Evolutionary conservation across 495 filamentous ascomycete species (phyloP), one percentile per base, ranked within the genome.

Genomic region (Penicillium cinerascens): DNA sequence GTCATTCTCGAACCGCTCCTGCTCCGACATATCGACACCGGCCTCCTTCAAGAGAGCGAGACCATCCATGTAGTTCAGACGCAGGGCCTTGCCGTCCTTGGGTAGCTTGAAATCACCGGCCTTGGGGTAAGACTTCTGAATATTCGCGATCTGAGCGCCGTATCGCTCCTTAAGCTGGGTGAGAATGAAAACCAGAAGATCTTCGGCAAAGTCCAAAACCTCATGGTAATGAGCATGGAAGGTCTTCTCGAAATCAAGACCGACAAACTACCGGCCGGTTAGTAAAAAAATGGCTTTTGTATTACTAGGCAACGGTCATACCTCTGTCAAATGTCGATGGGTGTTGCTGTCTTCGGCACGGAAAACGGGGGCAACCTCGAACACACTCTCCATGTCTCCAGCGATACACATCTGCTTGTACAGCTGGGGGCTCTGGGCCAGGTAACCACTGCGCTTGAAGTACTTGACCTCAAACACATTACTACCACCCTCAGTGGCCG

Each of bases 351-450:
- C 96, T 75, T 97, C 93, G 0, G 93, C 93, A 65, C 92, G 82
- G 84, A 96, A 98, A 7, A 97, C 92, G 4, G 89, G 88, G 0
- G 88, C 89, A 49, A 95, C 86, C 63, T 91, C 87, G 65, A 88
- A 97, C 10, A 98, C 92, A 50, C 83, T 85, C 66, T 92, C 84
- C 68, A 93, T 82, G 46, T 95, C 93, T 60, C 91, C 90, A 20
- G 92, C 91, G 60, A 98, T 95, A 65, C 90, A 86, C 78, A 95
- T 90, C 61, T 98, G 93, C 77, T 98, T 97, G 70, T 95, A 92
- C 43, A 98, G 82, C 70, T 98, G 93, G 11, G 93, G 93, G 52
- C 88, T 92, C 72, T 97, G 92, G 17, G 92, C 92, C 10, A 97
- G 77, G 71, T 82, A 98, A 2, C 87, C 91, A 43, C 87, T 83